Conservation (phyloP, 2,329 filamentous ascomycete genomes). For the Fusarium tricinctum region DNA sequence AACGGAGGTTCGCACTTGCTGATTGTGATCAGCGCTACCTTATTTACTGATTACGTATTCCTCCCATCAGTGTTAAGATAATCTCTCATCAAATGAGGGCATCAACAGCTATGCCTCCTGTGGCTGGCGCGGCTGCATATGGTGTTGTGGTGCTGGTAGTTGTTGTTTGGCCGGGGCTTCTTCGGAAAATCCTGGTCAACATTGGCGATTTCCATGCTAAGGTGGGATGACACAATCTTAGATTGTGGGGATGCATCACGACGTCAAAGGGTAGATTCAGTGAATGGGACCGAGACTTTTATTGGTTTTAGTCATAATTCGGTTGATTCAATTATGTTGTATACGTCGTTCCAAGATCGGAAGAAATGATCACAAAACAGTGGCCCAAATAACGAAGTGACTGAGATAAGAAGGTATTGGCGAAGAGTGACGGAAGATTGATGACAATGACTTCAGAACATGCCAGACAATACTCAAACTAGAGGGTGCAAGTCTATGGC, state of each 20-base stretch:
- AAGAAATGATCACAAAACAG: not conserved
- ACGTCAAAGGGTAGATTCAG: conserved; percentile 10
- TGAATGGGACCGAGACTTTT: not conserved
- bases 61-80: not conserved
- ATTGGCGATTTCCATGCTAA: not conserved
- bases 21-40: conserved; percentile 5
- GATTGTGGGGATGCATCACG: conserved; percentile 22
- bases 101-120: not conserved
- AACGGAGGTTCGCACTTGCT: conserved; percentile 6
- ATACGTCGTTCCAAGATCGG: not conserved
- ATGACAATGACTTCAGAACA: no score
- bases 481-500: no score
- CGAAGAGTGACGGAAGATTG: no score
- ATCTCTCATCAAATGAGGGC: not conserved
- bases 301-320: not conserved
- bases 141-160: conserved; percentile 8
- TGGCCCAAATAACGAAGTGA: not conserved
- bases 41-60: not conserved
- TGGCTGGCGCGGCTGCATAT: not conserved
- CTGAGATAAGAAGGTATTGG: no score
- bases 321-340: not conserved
- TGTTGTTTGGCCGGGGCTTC: conserved; percentile 31
- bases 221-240: conserved; percentile 29
- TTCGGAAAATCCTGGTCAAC: conserved; percentile 25
- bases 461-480: no score